Conservation (phyloP, 805 yeast genomes). For the Suhomyces sp. region DNA sequence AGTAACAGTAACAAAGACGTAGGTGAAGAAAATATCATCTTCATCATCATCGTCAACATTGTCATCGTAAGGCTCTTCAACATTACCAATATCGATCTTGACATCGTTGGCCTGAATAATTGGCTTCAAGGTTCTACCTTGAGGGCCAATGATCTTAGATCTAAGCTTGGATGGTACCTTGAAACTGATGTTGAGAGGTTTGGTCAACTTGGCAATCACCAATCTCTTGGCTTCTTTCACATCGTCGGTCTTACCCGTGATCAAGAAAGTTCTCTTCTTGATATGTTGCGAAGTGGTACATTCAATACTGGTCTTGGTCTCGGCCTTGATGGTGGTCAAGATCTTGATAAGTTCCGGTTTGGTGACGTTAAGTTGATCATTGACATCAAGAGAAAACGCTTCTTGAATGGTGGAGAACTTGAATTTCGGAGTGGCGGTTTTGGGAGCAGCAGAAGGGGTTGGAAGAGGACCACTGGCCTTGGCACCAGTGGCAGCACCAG, state of each 20-base stretch:
- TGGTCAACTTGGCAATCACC: slow-evolving; percentile 71
- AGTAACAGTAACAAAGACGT: slow-evolving; percentile 62
- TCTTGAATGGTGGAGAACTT: slow-evolving; percentile 67
- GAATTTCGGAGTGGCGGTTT: slow-evolving; percentile 26
- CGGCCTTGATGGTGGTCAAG: slow-evolving; percentile 58
- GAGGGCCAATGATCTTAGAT: slow-evolving; percentile 80
- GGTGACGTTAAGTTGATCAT: slow-evolving; percentile 61
- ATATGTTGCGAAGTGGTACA: slow-evolving; percentile 76
- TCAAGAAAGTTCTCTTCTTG: slow-evolving; percentile 77
- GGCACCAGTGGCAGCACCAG: slow-evolving; percentile 19
- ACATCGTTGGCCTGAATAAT: slow-evolving; percentile 67
- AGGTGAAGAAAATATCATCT: slow-evolving; percentile 59
- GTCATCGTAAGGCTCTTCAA: slow-evolving; percentile 19
- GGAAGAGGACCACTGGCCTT: slow-evolving; percentile 19
- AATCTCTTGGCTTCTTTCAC: slow-evolving; percentile 73
- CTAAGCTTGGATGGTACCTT: slow-evolving; percentile 74
- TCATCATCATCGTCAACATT: slow-evolving; percentile 36
- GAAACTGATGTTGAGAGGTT: slow-evolving; percentile 62
- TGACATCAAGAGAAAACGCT: slow-evolving; percentile 71
- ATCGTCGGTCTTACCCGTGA: slow-evolving; percentile 68
- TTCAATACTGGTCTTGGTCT: slow-evolving; percentile 68
- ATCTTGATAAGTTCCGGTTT: slow-evolving; percentile 70
- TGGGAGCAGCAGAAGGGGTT: slow-evolving; percentile 15
- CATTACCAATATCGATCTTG: slow-evolving; percentile 64
- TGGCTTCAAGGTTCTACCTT: slow-evolving; percentile 79